phyloP scores from a whole-genome alignment of 73 alveolate species.

The Paramecium octaurelia region DNA sequence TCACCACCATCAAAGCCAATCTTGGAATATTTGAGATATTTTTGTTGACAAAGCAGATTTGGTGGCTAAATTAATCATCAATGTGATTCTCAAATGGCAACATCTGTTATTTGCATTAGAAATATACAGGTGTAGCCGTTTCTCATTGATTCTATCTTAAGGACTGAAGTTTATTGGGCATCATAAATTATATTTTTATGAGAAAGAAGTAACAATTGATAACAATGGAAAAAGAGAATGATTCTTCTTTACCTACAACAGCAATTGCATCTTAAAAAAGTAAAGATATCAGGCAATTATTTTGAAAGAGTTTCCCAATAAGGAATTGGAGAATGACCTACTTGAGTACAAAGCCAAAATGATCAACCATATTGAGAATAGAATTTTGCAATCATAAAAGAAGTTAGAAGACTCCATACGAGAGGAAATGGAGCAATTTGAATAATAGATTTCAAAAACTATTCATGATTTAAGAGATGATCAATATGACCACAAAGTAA shows the following conservation, averaged over 20 bases:
- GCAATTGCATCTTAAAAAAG: neutral
- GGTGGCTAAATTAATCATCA: neutral
- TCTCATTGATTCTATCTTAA: neutral
- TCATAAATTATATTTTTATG: neutral
- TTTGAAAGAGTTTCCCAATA: neutral
- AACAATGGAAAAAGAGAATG: neutral
- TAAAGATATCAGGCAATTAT: neutral
- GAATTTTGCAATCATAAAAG: neutral
- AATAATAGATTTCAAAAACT: neutral
- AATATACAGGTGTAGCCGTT: neutral
- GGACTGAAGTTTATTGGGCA: neutral
- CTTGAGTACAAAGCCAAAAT: neutral
- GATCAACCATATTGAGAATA: neutral
- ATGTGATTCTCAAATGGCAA: neutral
- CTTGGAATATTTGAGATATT: neutral
- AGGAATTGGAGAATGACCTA: constrained; percentile 22
- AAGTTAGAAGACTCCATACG: neutral
- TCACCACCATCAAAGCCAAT: neutral
- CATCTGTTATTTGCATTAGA: neutral
- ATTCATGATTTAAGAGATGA: constrained; percentile 11
- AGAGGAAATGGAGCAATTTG: constrained; percentile 12
- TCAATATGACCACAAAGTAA: neutral
- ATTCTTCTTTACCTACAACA: neutral
- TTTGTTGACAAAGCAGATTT: neutral
- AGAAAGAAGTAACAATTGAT: neutral